Evolutionary conservation across 495 filamentous ascomycete species (phyloP).

Genomic region (Tuber melanosporum): DNA sequence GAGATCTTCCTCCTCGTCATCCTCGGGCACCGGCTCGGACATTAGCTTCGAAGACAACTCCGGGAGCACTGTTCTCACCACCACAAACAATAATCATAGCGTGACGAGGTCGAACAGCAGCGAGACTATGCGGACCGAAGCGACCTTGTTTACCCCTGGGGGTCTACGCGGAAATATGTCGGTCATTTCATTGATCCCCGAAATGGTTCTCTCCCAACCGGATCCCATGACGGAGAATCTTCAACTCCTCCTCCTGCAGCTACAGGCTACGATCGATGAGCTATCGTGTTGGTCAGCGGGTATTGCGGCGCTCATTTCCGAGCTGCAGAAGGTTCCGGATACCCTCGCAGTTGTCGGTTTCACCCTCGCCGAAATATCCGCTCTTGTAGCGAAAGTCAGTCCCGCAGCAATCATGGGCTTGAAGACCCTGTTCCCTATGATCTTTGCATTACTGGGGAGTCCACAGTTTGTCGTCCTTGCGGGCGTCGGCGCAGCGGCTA

Average conservation of each 20-base stretch:
- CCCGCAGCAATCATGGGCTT: conserved; percentile 67
- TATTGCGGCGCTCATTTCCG: conserved; percentile 65
- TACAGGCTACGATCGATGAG: conserved; percentile 40
- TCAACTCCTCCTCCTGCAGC: conserved; percentile 27
- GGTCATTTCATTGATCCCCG: conserved; percentile 28
- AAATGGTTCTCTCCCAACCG: conserved; percentile 23
- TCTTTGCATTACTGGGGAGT: conserved; percentile 78
- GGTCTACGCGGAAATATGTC: conserved; percentile 24
- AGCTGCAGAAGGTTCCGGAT: conserved; percentile 83
- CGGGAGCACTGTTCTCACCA: conserved; percentile 15
- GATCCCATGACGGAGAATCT: conserved; percentile 31
- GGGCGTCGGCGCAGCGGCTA: conserved; percentile 80
- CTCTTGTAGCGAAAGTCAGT: conserved; percentile 72
- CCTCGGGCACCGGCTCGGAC: conserved; percentile 7
- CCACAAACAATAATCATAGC: not conserved
- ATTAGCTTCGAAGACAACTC: conserved; percentile 11
- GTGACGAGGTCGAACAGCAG: conserved; percentile 12
- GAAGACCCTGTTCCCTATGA: conserved; percentile 70
- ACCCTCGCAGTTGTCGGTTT: conserved; percentile 91
- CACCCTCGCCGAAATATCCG: conserved; percentile 83
- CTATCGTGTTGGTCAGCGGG: conserved; percentile 36
- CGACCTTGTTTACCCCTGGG: conserved; percentile 15
- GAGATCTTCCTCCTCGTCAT: conserved; percentile 15
- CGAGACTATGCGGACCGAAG: conserved; percentile 22
- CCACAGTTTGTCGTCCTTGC: conserved; percentile 92